Base-by-base conservation (phyloP, 1,284 basidiomycete species). In the Irpex lacteus region DNA sequence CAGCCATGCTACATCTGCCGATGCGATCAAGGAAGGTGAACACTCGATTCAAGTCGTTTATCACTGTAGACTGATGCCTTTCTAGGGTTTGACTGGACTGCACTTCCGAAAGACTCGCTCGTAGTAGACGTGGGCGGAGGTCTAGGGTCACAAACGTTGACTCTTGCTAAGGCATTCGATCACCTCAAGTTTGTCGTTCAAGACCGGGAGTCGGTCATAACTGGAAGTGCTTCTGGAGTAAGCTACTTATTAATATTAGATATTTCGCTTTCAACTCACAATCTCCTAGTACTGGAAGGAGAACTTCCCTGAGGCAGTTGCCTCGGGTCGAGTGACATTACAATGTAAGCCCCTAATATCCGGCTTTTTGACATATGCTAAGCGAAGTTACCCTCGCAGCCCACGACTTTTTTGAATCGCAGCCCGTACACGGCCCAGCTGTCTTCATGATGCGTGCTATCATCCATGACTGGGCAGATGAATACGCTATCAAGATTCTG, bases 351-450 rank as follows among this genome's bases (percentile, higher is more conserved):
- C 26, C 26, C 26, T 26, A 26, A 2, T 36, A 13, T 59, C 57
- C 32, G n/a, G 6, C 57, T n/a, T 18, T 13, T 21, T 19, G 9
- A 15, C 37, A 44, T n/a, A 44, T 11, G 19, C 54, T 21, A 15
- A 32, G 19, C 4, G 9, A 9, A 9, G 19, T 7, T 38, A 13
- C 38, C 40, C 9, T 15, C 37, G 15, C 21, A 54, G 50, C 7
- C 21, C 73, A 76, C 62, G 72, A 77, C 61, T 76, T 76, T 62
- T 76, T 75, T 65, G 52, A 38, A 4, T 67, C 73, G 1, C 75
- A 76, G 61, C 72, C 75, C 0, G 63, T 72, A n/a, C 62, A 69
- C 37, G 60, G 68, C 8, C 58, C 73, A 0, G 63, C 63, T 8
- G 69, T 77, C 9, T 76, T 72, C 62, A 32, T 74, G 13, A 55